These are phyloP conservation scores for Agaricus bisporus DNA, from an alignment of 768 basidiomycete genomes.

Conservation along the genomic window DNA sequence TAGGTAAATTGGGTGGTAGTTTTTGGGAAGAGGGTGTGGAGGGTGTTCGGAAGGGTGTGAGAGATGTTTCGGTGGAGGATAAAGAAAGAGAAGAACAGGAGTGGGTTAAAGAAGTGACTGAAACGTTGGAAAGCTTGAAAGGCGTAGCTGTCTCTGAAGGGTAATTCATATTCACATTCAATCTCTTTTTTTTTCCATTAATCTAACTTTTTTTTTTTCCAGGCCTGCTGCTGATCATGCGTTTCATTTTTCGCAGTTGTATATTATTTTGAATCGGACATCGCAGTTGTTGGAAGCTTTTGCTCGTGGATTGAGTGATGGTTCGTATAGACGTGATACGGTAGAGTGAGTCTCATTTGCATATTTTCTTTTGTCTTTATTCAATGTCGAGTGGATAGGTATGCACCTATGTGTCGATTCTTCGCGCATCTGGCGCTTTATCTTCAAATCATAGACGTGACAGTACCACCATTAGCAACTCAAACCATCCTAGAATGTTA, in stretches of 20 bases:
- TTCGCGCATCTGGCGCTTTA: conserved; percentile 92
- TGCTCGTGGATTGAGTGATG: conserved; percentile 48
- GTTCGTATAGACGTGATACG: conserved; percentile 39
- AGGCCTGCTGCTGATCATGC: conserved; percentile 65
- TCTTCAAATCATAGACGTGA: conserved; percentile 73
- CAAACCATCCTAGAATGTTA: conserved; percentile 87
- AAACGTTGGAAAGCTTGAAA: conserved; percentile 51
- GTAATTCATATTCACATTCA: conserved; percentile 27
- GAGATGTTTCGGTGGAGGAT: conserved; percentile 16
- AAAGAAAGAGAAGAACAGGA: conserved; percentile 44
- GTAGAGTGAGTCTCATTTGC: conserved; percentile 43
- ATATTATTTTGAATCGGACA: conserved; percentile 69
- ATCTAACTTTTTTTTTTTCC: conserved; percentile 4
- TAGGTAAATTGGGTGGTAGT: conserved; percentile 61
- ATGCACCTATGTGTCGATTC: conserved; percentile 59
- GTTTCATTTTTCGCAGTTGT: conserved; percentile 77
- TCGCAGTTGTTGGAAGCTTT: conserved; percentile 65
- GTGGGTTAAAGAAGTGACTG: conserved; percentile 62
- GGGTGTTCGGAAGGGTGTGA: conserved; percentile 34
- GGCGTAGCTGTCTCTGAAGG: conserved; percentile 59
- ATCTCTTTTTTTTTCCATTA: neutral
- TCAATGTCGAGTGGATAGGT: neutral
- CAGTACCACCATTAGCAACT: conserved; percentile 66
- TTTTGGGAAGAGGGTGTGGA: conserved; percentile 74
- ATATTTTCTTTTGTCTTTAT: neutral